Evolutionary conservation across 495 filamentous ascomycete species (phyloP), one percentile per base, ranked within the genome.

Genomic region (Bacidia gigantensis): DNA sequence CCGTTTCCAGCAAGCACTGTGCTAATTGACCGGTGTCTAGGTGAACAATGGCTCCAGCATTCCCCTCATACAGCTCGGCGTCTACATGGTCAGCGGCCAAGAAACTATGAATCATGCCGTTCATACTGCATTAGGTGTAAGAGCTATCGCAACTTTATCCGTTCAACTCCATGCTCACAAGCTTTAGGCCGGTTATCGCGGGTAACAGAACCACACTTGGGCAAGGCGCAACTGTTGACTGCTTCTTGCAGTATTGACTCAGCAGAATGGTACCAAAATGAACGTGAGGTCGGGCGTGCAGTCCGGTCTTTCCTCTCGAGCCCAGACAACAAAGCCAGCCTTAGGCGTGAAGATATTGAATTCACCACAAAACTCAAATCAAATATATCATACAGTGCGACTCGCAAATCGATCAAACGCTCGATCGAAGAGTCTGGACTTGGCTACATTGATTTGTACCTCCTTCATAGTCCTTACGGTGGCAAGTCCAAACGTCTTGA

Each of bases 361-460:
- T 85, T 79, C 64, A 87, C 83, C 1, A 75, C 76, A 42, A 87
- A 87, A 62, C 66, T 86, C 17, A 67, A 68, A 22, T 70, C 61
- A 49, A 82, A 83, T 58, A 48, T 67, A 2, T 67, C 69, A 9
- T 86, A 84, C 59, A 68, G 79, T 11, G 58, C 62, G 7, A 79
- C 80, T 21, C 73, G 77, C 44, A 64, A 58, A 32, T 72, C 76
- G 2, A 78, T 87, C 46, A 69, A 65, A 14, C 62, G 72, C 55
- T 79, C 72, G 41, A 66, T 85, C 18, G 65, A 70, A 39, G 63
- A 69, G 49, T 71, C 74, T 32, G 72, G 72, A 2, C 63, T 83
- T 11, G 75, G 77, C 0, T 85, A 86, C 64, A 79, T 87, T 47
- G 84, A 87, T 57, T 67, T 89, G 56, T 85, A 82, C 62, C 67